phyloP scores from a whole-genome alignment of 495 filamentous ascomycete genomes.

The Paragyromitra xinjiangensis region DNA sequence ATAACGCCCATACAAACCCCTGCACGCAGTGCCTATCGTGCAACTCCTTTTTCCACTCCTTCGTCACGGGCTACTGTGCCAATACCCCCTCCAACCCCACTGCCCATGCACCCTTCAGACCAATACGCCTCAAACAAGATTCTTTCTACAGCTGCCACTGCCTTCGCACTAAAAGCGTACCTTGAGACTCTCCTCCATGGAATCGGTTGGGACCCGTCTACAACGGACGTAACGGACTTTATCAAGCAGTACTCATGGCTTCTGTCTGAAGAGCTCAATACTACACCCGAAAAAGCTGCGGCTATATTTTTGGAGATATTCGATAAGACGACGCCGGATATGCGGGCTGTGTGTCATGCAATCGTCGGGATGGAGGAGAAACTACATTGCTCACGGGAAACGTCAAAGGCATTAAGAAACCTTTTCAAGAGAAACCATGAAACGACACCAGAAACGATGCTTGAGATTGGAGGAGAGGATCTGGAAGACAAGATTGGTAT shows the following conservation, averaged over 20 bases:
- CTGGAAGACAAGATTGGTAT: conserved; percentile 40
- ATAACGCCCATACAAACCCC: conserved; percentile 30
- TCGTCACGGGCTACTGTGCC: conserved; percentile 29
- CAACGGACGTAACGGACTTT: conserved; percentile 42
- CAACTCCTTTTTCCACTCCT: conserved; percentile 33
- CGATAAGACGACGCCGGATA: conserved; percentile 45
- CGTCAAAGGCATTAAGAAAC: conserved; percentile 37
- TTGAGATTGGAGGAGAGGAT: conserved; percentile 37
- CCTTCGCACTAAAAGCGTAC: conserved; percentile 50
- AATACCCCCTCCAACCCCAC: conserved; percentile 42
- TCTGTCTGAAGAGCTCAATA: conserved; percentile 41
- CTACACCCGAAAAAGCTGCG: conserved; percentile 43
- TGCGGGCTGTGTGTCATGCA: conserved; percentile 48
- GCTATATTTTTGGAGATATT: conserved; percentile 49
- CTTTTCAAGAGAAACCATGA: conserved; percentile 49
- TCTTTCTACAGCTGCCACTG: conserved; percentile 52
- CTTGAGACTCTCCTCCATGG: conserved; percentile 49
- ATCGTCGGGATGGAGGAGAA: conserved; percentile 52
- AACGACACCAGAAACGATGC: conserved; percentile 45
- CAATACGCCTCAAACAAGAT: conserved; percentile 46
- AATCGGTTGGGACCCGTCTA: conserved; percentile 43
- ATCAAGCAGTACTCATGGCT: conserved; percentile 47
- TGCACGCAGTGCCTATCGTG: conserved; percentile 27
- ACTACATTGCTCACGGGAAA: conserved; percentile 41
- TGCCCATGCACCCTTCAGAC: conserved; percentile 45